Conservation (phyloP, 2,329 filamentous ascomycete species). For the Aureobasidium subglaciale region DNA sequence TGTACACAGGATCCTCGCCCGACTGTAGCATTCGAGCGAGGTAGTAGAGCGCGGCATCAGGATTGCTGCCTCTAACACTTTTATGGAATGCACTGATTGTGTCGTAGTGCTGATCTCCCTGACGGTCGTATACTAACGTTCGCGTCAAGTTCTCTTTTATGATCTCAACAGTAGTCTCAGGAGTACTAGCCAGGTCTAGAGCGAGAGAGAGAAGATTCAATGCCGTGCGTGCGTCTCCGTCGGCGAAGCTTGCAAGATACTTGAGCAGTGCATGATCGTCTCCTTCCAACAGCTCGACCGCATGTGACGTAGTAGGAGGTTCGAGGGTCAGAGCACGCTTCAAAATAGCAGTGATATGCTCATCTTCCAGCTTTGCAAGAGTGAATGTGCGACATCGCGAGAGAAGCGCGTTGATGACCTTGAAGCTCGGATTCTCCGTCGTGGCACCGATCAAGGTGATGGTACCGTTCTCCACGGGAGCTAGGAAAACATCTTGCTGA, state of each 20-base stretch:
- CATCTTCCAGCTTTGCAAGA: conserved; percentile 63
- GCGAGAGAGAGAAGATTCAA: conserved; percentile 89
- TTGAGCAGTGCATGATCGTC: conserved; percentile 57
- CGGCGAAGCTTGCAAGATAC: conserved; percentile 79
- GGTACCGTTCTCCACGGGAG: conserved; percentile 82
- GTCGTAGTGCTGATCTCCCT: conserved; percentile 95
- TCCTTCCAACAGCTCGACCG: conserved; percentile 52
- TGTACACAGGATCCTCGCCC: conserved; percentile 86
- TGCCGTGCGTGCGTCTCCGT: conserved; percentile 87
- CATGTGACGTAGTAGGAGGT: conserved; percentile 12
- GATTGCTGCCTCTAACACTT: conserved; percentile 76
- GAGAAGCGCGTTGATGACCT: conserved; percentile 78
- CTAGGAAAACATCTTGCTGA: conserved; percentile 92
- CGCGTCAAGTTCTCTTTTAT: conserved; percentile 82
- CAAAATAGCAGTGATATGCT: conserved; percentile 67
- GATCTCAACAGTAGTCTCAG: conserved; percentile 61
- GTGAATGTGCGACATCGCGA: conserved; percentile 90
- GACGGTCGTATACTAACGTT: conserved; percentile 89
- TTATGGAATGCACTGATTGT: conserved; percentile 97
- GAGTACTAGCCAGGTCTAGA: conserved; percentile 63
- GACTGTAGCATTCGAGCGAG: conserved; percentile 92
- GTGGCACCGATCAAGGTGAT: conserved; percentile 92
- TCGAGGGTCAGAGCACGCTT: conserved; percentile 56
- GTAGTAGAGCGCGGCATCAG: conserved; percentile 89
- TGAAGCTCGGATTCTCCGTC: conserved; percentile 94